Evolutionary conservation across 169 alveolate genomes (phyloP), one percentile per base, ranked within the genome.

Genomic region (Cyclospora cayetanensis): DNA sequence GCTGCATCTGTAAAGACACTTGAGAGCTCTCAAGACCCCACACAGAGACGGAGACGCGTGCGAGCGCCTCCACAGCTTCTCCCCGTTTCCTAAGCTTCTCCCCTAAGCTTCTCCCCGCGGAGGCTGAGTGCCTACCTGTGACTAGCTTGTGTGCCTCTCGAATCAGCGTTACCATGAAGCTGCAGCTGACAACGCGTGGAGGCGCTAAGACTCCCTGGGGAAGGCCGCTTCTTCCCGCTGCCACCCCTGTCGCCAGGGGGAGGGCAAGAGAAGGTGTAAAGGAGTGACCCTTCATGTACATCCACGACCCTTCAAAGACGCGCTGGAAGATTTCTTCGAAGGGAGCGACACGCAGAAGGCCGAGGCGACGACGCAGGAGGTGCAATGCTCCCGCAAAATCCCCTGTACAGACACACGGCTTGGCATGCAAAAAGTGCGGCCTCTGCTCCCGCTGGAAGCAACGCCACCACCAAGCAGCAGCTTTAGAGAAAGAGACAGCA

Each of bases 91-190:
- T 50, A 11, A 11, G 9, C 18, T 18, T 50, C 25, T 50, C 60
- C 9, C 25, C 18, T 18, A 11, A 9, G 9, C 25, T 9, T 50
- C 60, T 50, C 25, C 60, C 60, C 25, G 9, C n/a, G 80, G 7
- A 25, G 52, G 80, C 80, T 4, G 4, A 3, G n/a, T 9, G 41
- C 93, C 66, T 35, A 89, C 93, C 93, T 3, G 93, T 89, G 25
- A 89, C 93, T 53, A 89, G 93, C 42, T 76, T 89, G 89, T 89
- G 93, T 15, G 93, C 93, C 29, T 89, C 93, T n/a, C 93, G 76
- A 50, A 89, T 37, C 29, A 74, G 89, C 42, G 50, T 68, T 43
- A 89, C 55, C 41, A 89, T 46, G 12, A 29, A 29, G 34, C 37
- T 50, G 65, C 86, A 27, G 83, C 11, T 34, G 11, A 89, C 37